phyloP scores from a whole-genome alignment of 2,329 filamentous ascomycete genomes.

The Zymoseptoria tritici region DNA sequence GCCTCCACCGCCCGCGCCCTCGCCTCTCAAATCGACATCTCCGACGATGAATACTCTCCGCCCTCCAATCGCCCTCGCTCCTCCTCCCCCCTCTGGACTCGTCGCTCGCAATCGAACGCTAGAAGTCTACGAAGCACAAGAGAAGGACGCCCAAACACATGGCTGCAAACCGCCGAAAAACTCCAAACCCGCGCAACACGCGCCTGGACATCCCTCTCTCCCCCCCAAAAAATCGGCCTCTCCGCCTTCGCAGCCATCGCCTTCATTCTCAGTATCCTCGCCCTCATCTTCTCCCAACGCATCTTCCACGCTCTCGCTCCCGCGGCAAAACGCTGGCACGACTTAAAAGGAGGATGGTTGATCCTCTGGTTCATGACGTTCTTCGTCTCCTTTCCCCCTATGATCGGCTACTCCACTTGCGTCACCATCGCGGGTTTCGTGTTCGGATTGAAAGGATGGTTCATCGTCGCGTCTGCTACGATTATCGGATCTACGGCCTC shows the following conservation, averaged over 20 bases:
- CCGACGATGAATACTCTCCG: conserved; percentile 16
- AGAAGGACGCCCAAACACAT: conserved; percentile 4
- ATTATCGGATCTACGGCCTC: conserved; percentile 69
- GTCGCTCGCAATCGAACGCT: background rate
- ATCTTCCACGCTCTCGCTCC: conserved; percentile 73
- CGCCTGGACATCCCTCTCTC: conserved; percentile 50
- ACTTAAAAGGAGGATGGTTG: conserved; percentile 61
- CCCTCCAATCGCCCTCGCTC: conserved; percentile 32
- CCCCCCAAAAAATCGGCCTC: conserved; percentile 56
- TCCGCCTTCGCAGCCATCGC: conserved; percentile 44
- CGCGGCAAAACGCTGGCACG: conserved; percentile 67
- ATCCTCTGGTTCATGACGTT: conserved; percentile 72
- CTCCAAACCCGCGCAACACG: conserved; percentile 40
- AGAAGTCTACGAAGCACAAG: background rate
- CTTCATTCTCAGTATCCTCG: conserved; percentile 55
- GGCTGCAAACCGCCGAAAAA: conserved; percentile 38
- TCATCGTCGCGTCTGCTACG: conserved; percentile 71
- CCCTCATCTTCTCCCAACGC: conserved; percentile 68
- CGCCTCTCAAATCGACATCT: conserved; percentile 42
- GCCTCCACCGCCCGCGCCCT: conserved; percentile 47
- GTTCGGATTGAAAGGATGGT: conserved; percentile 73
- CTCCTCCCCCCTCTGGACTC: background rate
- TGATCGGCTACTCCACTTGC: conserved; percentile 79
- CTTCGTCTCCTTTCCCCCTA: conserved; percentile 71
- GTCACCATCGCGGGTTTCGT: conserved; percentile 64